Percentiles rank a stretch among this genome's conserved stretches.
Conservation (phyloP, 305 asterid genomes). For the Fraxinus greggii region DNA sequence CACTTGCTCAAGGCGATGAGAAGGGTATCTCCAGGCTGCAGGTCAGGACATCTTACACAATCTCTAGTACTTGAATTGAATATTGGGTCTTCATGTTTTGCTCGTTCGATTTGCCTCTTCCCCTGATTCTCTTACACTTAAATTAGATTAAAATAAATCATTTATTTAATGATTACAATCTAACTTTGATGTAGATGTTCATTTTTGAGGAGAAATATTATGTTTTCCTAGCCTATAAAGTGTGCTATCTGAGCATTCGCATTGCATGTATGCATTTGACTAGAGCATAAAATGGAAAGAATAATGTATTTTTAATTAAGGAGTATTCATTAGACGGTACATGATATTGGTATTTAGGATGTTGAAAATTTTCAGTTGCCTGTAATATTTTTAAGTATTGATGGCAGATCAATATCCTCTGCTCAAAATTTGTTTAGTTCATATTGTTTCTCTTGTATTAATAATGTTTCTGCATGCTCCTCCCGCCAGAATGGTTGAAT, state of each 20-base stretch:
- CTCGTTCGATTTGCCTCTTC: background rate
- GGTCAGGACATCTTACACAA: constrained; percentile 38
- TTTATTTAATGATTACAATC: background rate
- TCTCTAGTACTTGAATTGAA: background rate
- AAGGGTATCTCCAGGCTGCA: constrained; percentile 80
- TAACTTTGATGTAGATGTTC: background rate
- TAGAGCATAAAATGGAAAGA: background rate
- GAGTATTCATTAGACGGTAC: background rate
- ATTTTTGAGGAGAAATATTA: background rate
- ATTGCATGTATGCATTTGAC: constrained; percentile 5
- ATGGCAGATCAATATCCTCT: background rate
- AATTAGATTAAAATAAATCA: background rate
- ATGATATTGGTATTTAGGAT: background rate
- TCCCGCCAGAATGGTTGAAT: background rate
- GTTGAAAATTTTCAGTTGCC: background rate
- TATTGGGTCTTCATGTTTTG: background rate
- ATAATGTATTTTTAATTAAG: background rate
- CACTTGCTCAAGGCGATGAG: constrained; percentile 71
- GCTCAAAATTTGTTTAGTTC: background rate
- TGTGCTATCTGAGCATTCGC: background rate
- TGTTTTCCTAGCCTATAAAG: background rate
- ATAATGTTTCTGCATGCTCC: background rate
- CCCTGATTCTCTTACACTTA: background rate
- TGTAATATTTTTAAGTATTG: background rate
- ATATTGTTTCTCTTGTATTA: background rate